Evolutionary conservation across 495 filamentous ascomycete genomes (phyloP), one percentile per base, ranked within the genome.

Genomic region (Penicillium macrosclerotiorum): DNA sequence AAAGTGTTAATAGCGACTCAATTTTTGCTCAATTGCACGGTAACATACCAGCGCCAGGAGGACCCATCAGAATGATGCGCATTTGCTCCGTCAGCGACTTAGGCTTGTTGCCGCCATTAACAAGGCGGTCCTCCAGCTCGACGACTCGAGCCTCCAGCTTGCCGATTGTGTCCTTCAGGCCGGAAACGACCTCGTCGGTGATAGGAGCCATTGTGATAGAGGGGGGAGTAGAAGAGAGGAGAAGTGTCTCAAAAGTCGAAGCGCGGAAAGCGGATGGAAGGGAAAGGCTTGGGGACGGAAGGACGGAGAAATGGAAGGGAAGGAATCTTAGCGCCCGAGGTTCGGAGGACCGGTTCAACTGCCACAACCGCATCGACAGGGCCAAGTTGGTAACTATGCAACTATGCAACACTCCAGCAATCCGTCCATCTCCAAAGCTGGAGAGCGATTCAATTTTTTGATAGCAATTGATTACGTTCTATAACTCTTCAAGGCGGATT

Each of bases 31-130:
- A 35, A 51, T 40, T 20, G n/a, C 45, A 47, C 42, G 49, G 35
- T 43, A 30, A 38, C 62, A 37, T 84, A 96, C 93, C 93, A 68
- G 93, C 93, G 64, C 93, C 93, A 37, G 93, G 93, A 63, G 93
- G 94, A 11, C 93, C 93, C 80, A 99, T 97, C 54, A 99, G 73
- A 58, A 99, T 89, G 84, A 97, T 94, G 71, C 93, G 82, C 69
- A 97, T 79, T 55, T 81, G 79, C 52, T 85, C 72, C 12, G 64
- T 54, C 24, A 72, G 25, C 13, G 66, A 65, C 55, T 76, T 73
- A 49, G 77, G 65, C 63, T 78, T 71, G 37, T 75, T 68, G 35
- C 65, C 62, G 32, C 69, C 74, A 64, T 80, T 71, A 37, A 74
- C 67, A 22, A 88, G 62, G 55, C 73, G 77, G 52, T 68, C 60